Percentiles rank a stretch among this genome's conserved stretches.
Conservation (phyloP, 179 eudicot species). For the Actinidia arguta region DNA sequence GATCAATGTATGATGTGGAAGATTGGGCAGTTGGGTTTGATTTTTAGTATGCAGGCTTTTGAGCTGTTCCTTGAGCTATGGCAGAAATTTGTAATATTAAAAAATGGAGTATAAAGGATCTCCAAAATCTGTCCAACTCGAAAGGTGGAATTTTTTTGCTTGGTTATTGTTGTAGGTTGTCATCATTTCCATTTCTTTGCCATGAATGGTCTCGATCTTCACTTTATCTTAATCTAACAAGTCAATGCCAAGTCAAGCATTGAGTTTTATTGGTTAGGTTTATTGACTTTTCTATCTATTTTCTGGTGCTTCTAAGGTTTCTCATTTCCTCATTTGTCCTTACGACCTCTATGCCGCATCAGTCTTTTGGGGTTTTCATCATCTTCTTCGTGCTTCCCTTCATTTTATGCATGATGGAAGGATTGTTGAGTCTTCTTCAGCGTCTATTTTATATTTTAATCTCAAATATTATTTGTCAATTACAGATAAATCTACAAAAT, state of each 20-base stretch:
- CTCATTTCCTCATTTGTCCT: neutral
- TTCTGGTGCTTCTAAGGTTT: neutral
- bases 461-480: too few relatives aligned
- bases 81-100: neutral
- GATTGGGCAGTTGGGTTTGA: neutral
- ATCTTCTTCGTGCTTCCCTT: neutral
- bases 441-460: too few relatives aligned
- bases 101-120: neutral
- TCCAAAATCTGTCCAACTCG: neutral
- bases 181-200: neutral
- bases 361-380: neutral
- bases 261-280: neutral
- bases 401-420: too few relatives aligned
- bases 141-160: conserved; percentile 1
- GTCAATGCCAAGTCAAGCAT: neutral
- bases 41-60: neutral
- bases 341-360: neutral
- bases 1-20: neutral
- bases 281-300: neutral
- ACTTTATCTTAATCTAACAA: too few relatives aligned
- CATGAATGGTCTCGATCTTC: neutral
- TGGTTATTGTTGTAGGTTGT: neutral
- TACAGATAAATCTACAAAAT: too few relatives aligned
- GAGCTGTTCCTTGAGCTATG: neutral
- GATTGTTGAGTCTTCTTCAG: too few relatives aligned